Evolutionary conservation across 2,329 filamentous ascomycete genomes (phyloP), one percentile per base, ranked within the genome.

Genomic region (Colletotrichum nymphaeae): DNA sequence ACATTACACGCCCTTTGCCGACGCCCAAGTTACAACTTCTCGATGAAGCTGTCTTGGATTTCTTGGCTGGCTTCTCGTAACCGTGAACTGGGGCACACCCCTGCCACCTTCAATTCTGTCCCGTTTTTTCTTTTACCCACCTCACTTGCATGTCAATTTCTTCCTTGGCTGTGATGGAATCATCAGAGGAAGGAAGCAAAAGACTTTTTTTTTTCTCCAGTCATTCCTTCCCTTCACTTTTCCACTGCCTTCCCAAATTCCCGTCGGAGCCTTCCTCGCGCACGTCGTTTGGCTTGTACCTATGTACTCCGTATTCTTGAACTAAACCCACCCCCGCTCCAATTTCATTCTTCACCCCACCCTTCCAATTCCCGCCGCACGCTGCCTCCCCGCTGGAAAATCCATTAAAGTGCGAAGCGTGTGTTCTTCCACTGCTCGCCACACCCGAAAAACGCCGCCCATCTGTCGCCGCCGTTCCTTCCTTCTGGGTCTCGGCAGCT

Each of bases 391-490:
- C 42, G 42, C 16, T 8, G 42, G 42, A n/a, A 46, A 49, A n/a
- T 49, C 16, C 42, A 49, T 8, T 11, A 56, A 56, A 35, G 32
- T 49, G 16, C 12, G 22, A 5, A 49, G 19, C 63, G 59, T 49
- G 42, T 28, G 53, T 16, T 42, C 37, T 42, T 30, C 30, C 30
- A 30, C 3, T 46, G 32, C 46, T 67, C 63, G 63, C 68, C 63
- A 70, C 63, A 66, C 67, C 60, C 63, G 30, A 70, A 46, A 19
- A 30, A 53, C 62, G 63, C 62, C 62, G 30, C 37, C 60, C 26
- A 11, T 30, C 58, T 42, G 67, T 55, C 37, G 53, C 26, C 58
- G 59, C 26, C 67, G 28, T 35, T 30, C 30, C 30, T 30, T 60
- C 46, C 28, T 59, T 59, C 68, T 62, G 28, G 59, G 55, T 14